Evolutionary conservation across 139 green algal genomes (phyloP), one percentile per base, ranked within the genome.

Genomic region (Limnomonas spitsbergensis): DNA sequence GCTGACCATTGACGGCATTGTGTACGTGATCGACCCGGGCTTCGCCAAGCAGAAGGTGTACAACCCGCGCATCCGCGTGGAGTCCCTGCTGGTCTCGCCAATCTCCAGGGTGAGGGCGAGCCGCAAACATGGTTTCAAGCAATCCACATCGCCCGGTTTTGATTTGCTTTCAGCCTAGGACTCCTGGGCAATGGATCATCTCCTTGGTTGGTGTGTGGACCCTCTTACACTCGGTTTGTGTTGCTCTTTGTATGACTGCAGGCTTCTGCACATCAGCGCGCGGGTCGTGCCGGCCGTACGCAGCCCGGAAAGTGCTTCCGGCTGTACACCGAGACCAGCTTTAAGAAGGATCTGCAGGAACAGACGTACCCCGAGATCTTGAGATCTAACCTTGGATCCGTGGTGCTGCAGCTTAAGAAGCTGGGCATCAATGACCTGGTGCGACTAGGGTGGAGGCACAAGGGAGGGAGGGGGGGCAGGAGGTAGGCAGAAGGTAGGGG

Each of bases 281-380:
- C 94, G 2, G 96, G 96, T 31, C 92, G 96, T 77, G 96, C 96
- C 2, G 96, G 96, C 2, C 92, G 96, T 53, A 99, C 96, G 14
- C 93, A 90, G 71, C 96, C 96, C 0, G 96, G 96, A 80, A 99
- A 99, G 87, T 99, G 96, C 89, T 99, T 98, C 86, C 88, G 96
- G 38, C 86, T 98, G 74, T 99, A 99, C 90, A 99, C 95, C 2
- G 95, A 98, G 83, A 52, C 80, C 7, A 93, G 80, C 66, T 99
- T 99, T 88, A 92, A 97, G 79, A 92, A 93, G 72, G 96, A 99
- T 85, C 91, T 99, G 73, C 92, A 98, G 85, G 96, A 99, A 87
- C 96, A 99, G 88, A 99, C 96, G 0, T 99, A 99, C 89, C 96
- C 96, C 6, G 96, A 99, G 86, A 99, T 99, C 84, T 81, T 99